phyloP scores from a whole-genome alignment of 352 stramenopile species.

The Pythium scleroteichum region DNA sequence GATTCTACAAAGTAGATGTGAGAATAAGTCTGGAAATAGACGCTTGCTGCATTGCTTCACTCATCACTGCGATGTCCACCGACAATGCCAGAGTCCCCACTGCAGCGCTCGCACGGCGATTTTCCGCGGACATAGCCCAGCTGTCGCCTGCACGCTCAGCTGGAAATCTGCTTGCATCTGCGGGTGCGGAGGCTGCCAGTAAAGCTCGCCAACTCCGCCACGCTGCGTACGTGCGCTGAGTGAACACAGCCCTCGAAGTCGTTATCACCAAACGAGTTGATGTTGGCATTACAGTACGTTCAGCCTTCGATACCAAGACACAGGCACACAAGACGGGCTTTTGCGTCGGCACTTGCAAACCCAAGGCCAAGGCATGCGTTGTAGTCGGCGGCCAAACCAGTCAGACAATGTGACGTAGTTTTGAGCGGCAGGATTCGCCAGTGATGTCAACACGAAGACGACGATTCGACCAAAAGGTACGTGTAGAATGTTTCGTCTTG shows the following conservation, averaged over 20 bases:
- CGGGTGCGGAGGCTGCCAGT: conserved; percentile 20
- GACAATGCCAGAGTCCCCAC: neutral
- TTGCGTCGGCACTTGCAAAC: conserved; percentile 24
- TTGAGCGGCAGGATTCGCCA: neutral
- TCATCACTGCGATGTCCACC: neutral
- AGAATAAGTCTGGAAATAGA: conserved; percentile 29
- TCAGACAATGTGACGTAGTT: neutral
- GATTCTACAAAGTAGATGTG: neutral
- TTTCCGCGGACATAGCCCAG: conserved; percentile 10
- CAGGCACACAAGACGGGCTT: conserved; percentile 12
- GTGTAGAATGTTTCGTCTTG: neutral
- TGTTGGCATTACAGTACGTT: conserved; percentile 15
- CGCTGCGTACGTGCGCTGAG: conserved; percentile 19
- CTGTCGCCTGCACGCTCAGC: conserved; percentile 9
- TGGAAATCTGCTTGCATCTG: conserved; percentile 7
- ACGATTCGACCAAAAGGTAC: neutral
- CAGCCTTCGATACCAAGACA: conserved; percentile 19
- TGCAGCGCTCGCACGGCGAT: conserved; percentile 3
- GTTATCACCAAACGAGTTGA: too few species aligned
- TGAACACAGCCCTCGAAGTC: too few species aligned
- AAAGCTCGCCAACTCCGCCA: conserved; percentile 33
- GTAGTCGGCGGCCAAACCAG: too few species aligned
- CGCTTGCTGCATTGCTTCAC: neutral
- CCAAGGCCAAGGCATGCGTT: conserved; percentile 2
- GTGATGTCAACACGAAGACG: neutral